Evolutionary conservation across 1,139 yeast genomes (phyloP).

Genomic region (Suhomyces bribrorum): DNA sequence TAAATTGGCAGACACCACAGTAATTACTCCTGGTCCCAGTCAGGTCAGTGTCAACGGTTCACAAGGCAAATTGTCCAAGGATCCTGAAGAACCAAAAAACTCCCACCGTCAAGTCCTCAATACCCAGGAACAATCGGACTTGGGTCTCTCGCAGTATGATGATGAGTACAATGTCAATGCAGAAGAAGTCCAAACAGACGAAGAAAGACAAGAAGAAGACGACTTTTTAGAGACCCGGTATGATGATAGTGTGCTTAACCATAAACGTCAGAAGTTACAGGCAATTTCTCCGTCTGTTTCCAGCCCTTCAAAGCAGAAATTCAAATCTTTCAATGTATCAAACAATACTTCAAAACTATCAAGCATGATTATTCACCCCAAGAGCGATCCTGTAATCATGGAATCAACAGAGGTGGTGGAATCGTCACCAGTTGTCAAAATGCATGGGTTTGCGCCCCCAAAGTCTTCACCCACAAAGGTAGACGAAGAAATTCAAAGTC

Average conservation of each 20-base stretch:
- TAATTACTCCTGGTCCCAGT: neutral
- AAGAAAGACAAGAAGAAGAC: conserved; percentile 12
- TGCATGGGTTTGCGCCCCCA: conserved; percentile 9
- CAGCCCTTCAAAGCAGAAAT: conserved; percentile 7
- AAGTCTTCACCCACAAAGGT: conserved; percentile 17
- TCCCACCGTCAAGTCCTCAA: conserved; percentile 20
- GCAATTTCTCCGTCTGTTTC: conserved; percentile 4
- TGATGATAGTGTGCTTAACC: conserved; percentile 18
- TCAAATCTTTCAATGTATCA: conserved; percentile 10
- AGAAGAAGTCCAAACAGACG: conserved; percentile 17
- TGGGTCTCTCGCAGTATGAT: neutral
- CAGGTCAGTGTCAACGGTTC: neutral
- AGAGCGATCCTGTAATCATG: conserved; percentile 12
- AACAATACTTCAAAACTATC: conserved; percentile 9
- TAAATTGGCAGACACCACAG: neutral
- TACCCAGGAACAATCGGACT: conserved; percentile 17
- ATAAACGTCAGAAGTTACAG: conserved; percentile 12
- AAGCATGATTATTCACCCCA: conserved; percentile 8
- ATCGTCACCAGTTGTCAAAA: conserved; percentile 17
- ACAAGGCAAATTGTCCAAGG: too few species aligned
- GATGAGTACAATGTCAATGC: conserved; percentile 4
- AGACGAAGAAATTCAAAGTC: conserved; percentile 2
- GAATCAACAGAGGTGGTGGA: conserved; percentile 17
- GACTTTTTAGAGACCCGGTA: conserved; percentile 8
- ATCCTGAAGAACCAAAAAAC: neutral